Percentiles rank a stretch among this genome's conserved stretches.
Evolutionary conservation across 805 yeast genomes (phyloP).

Genomic region (Wickerhamiella bombiphila): DNA sequence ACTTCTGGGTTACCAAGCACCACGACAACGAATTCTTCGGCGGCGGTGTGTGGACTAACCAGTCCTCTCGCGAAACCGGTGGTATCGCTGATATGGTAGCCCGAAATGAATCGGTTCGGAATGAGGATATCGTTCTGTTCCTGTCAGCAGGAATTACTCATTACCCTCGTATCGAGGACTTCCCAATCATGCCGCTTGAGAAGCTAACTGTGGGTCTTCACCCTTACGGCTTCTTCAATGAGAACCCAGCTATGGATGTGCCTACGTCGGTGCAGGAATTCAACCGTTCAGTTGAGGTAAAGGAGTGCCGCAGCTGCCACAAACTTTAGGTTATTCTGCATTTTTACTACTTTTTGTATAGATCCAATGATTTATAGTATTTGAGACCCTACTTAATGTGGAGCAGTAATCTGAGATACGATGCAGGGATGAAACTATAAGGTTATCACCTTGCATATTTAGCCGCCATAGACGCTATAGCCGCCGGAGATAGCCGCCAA

Average conservation of each 20-base stretch:
- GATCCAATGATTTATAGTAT: too few relatives aligned
- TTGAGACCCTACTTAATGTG: too few relatives aligned
- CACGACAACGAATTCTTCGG: slow-evolving; percentile 57
- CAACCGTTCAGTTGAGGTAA: slow-evolving; percentile 41
- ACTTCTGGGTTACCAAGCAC: slow-evolving; percentile 70
- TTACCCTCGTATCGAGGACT: slow-evolving; percentile 69
- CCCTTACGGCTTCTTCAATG: slow-evolving; percentile 64
- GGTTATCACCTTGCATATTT: too few relatives aligned
- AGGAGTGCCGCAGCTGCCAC: slow-evolving; percentile 17
- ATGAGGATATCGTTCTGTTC: slow-evolving; percentile 66
- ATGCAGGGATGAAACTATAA: too few relatives aligned
- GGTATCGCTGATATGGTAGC: slow-evolving; percentile 19
- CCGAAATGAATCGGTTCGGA: slow-evolving; percentile 43
- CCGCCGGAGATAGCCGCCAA: too few relatives aligned
- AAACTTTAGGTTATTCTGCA: too few relatives aligned
- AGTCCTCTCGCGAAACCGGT: slow-evolving; percentile 51
- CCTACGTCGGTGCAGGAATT: slow-evolving; percentile 54
- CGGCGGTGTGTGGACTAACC: slow-evolving; percentile 80
- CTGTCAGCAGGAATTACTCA: slow-evolving; percentile 71
- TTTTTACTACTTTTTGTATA: too few relatives aligned
- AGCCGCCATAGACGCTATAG: too few relatives aligned
- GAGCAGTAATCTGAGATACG: too few relatives aligned
- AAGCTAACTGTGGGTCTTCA: slow-evolving; percentile 48
- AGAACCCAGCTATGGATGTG: slow-evolving; percentile 65
- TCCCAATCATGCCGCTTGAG: slow-evolving; percentile 83